Base-by-base conservation (phyloP, 495 filamentous ascomycete genomes). In the Penicillium bialowiezense region DNA sequence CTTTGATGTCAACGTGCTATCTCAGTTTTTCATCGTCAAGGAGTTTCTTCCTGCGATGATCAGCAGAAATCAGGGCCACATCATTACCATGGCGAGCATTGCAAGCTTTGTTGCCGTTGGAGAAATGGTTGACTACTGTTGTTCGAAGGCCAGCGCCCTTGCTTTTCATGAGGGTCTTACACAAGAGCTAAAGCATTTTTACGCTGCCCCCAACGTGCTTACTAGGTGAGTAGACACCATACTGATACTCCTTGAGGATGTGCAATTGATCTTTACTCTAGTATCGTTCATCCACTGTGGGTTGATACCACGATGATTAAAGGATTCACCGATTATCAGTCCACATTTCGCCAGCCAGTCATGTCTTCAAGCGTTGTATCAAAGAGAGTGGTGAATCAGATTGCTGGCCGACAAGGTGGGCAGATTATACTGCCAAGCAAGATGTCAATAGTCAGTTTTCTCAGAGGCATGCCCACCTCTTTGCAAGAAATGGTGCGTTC, bases 221-320 rank as follows among this genome's bases (percentile, higher is more conserved):
- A 67, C 62, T 1, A 65, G 56, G 59, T 65, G 7, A 42, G 47
- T 34, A 26, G 17, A 17, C 8, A 36, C 13, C 9, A 15, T 48
- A 18, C 35, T 40, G 19, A 32, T 13, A 14, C 13, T 18, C 10
- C 2, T 26, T 26, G 23, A 26, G 23, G 23, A 26, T 26, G 23
- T 26, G 23, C 3, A 8, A 26, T 26, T 26, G 23, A 26, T 8
- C 23, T 32, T 7, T 32, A 32, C 10, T 32, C 28, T 29, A 65
- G 59, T 38, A 55, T 60, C 40, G 17, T 65, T 33, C 59, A 63
- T 31, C 62, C 62, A 1, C 71, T 86, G 3, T 56, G 82, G 18
- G 78, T 86, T 39, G 26, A 79, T 72, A 47, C 83, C 70, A 55
- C 77, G 74, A 9, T 83, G 76, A 61, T 81, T 75, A 37, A 75